A percentile compares a stretch with the other conserved stretches of the same genome.
Evolutionary conservation across 2,329 filamentous ascomycete genomes (phyloP).

Genomic region (Cercospora beticola): DNA sequence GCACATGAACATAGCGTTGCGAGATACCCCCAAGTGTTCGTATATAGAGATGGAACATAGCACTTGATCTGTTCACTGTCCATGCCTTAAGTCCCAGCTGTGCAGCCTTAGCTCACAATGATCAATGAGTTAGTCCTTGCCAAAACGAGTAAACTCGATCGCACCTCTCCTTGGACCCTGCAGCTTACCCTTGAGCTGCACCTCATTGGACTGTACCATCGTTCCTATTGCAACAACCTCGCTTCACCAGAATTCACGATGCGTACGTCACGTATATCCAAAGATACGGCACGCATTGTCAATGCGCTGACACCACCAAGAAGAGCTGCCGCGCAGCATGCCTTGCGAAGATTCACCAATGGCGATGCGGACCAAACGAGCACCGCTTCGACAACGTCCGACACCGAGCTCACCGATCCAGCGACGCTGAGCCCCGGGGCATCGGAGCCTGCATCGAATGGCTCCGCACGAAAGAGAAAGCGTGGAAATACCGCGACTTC

Average conservation of each 20-base stretch:
- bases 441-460: constrained; percentile 11
- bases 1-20: not conserved
- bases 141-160: not conserved
- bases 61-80: not conserved
- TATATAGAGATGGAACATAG: not conserved
- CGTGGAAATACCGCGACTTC: constrained; percentile 20
- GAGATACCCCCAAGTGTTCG: not conserved
- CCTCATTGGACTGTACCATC: constrained; percentile 10
- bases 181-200: constrained; percentile 9
- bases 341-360: constrained; percentile 26
- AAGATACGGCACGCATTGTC: constrained; percentile 29
- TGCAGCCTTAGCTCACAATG: not conserved
- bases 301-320: constrained; percentile 20
- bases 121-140: not conserved
- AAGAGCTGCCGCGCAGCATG: constrained; percentile 21
- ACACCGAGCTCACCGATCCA: constrained; percentile 22
- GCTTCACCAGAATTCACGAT: constrained; percentile 12
- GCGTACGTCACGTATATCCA: constrained; percentile 29
- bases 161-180: constrained; percentile 3
- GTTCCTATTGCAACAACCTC: not conserved
- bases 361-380: not conserved
- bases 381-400: constrained; percentile 3
- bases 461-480: constrained; percentile 28
- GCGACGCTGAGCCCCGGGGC: constrained; percentile 18
- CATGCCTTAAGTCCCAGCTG: not conserved